These are phyloP conservation scores for Syzygium aromaticum DNA, from an alignment of 345 rosid genomes.

Conservation along the genomic window DNA sequence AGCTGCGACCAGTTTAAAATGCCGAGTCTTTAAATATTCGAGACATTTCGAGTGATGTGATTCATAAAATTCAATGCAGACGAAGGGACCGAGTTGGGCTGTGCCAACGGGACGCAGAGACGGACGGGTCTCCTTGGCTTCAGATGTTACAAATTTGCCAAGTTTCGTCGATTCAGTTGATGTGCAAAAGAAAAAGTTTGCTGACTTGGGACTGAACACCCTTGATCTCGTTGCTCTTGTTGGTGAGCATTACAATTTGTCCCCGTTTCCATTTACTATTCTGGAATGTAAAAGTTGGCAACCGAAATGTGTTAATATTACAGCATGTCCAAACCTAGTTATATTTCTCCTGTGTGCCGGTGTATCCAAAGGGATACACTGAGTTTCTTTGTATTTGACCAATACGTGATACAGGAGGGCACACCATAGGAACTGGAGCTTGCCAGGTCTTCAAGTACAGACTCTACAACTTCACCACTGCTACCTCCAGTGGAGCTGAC, in stretches of 20 bases:
- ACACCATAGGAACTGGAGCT: conserved; percentile 54
- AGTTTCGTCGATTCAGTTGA: conserved; percentile 11
- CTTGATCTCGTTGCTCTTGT: conserved; percentile 32
- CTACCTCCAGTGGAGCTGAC: conserved; percentile 21
- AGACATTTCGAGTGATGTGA: not conserved
- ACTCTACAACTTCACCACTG: conserved; percentile 32
- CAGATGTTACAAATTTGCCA: conserved; percentile 16
- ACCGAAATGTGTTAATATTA: not conserved
- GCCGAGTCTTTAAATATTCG: not conserved
- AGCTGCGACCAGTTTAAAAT: no score
- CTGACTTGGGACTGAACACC: conserved; percentile 10
- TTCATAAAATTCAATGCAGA: conserved; percentile 1
- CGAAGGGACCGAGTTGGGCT: conserved; percentile 3
- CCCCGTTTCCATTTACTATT: not conserved
- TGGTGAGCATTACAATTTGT: conserved; percentile 9
- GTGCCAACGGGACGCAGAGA: conserved; percentile 36
- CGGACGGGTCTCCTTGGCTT: conserved; percentile 19
- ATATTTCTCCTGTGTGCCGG: not conserved
- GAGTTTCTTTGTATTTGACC: not conserved
- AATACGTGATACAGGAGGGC: conserved; percentile 27
- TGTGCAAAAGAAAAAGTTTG: conserved; percentile 13
- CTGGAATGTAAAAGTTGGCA: not conserved
- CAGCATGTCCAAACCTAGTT: not conserved
- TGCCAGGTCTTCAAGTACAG: conserved; percentile 39
- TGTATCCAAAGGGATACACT: not conserved